These are phyloP conservation scores for Tetrapisispora phaffii DNA, from an alignment of 805 yeast genomes.

Conservation along the genomic window DNA sequence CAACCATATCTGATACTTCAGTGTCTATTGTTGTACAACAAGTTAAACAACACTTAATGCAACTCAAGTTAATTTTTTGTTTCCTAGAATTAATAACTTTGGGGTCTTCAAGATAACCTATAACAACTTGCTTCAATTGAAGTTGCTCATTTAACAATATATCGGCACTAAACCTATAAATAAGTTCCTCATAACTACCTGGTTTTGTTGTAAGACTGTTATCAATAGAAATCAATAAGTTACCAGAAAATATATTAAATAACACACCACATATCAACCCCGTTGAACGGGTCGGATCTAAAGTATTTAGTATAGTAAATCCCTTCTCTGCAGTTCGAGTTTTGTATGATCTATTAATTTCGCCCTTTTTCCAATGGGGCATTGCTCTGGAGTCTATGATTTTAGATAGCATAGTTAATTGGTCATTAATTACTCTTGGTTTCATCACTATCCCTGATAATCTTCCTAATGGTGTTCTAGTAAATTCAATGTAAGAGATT, in stretches of 20 bases:
- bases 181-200: slow-evolving; percentile 76
- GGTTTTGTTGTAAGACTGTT: slow-evolving; percentile 63
- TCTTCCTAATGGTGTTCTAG: slow-evolving; percentile 84
- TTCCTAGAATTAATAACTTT: slow-evolving; percentile 74
- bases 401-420: slow-evolving; percentile 66
- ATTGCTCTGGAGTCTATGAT: slow-evolving; percentile 50
- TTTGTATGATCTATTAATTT: slow-evolving; percentile 34
- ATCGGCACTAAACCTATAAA: slow-evolving; percentile 61
- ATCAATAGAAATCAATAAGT: slow-evolving; percentile 70
- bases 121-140: slow-evolving; percentile 80
- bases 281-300: slow-evolving; percentile 68
- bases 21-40: slow-evolving; percentile 86
- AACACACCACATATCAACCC: slow-evolving; percentile 78
- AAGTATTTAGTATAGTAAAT: slow-evolving; percentile 50
- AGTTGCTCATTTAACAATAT: slow-evolving; percentile 77
- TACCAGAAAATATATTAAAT: slow-evolving; percentile 78
- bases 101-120: slow-evolving; percentile 87
- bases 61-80: slow-evolving; percentile 63
- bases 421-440: slow-evolving; percentile 80
- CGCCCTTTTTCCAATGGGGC: slow-evolving; percentile 41
- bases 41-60: slow-evolving; percentile 81
- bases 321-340: slow-evolving; percentile 26
- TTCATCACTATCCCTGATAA: slow-evolving; percentile 87
- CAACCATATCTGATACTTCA: slow-evolving; percentile 79
- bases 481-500: slow-evolving; percentile 86